Base-by-base conservation (phyloP, 2,329 filamentous ascomycete species). In the Acrocalymma vagum region DNA sequence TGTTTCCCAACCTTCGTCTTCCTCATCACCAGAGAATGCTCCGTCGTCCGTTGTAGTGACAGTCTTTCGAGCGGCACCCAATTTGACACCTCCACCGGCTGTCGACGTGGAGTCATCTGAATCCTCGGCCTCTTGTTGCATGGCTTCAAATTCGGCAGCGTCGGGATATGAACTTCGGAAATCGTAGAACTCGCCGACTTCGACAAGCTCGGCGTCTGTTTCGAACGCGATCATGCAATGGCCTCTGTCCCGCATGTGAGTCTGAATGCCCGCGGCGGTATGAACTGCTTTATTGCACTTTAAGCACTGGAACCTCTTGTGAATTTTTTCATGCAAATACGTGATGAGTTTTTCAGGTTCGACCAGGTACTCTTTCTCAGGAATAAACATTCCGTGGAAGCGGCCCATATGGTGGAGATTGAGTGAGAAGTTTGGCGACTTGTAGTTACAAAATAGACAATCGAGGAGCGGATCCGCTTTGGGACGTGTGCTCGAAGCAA, bases 161-260 rank as follows among this genome's bases (percentile, higher is more conserved):
- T 97, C 94, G 0, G 91, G 94, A 69, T 99, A 99, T 1, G 94
- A 96, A 72, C 88, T 89, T 53, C 89, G 83, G 79, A 99, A 99
- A 66, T 99, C 94, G 71, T 99, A 99, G 70, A 90, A 96, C 53
- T 97, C 90, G 41, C 94, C 94, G 62, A 99, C 90, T 40, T 95
- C 90, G 20, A 97, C 81, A 74, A 96, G 90, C 63, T 97, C 91
- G 23, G 88, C 86, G 65, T 96, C 90, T 0, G 85, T 87, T 35
- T 86, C 85, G 69, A 93, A 99, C 0, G 90, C 92, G 56, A 99
- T 95, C 81, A 92, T 96, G 80, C 93, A 97, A 72, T 99, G 94
- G 1, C 90, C 88, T 66, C 91, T 93, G 68, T 99, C 94, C 29
- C 90, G 86, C 94, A 99, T 99, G 69, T 99, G 94, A 1, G 92